Percentiles rank a stretch among this genome's conserved stretches.
These are phyloP conservation scores for Taphrina sp. DNA, from an alignment of 1,139 yeast species.

Conservation along the genomic window DNA sequence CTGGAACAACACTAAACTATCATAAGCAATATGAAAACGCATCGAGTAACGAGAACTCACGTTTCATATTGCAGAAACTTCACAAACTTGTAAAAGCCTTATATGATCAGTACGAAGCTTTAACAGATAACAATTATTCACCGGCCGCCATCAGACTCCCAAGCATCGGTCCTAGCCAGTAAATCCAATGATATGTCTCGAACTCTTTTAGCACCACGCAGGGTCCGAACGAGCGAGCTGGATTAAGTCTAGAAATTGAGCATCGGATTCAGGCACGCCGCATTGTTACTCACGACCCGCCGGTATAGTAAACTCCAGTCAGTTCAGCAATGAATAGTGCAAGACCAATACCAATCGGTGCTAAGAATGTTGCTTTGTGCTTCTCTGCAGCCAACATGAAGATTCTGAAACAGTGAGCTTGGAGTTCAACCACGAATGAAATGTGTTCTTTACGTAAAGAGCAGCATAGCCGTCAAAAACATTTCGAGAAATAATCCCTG, in stretches of 20 bases:
- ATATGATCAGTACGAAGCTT: too few species aligned
- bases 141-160: constrained; percentile 33
- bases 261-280: neutral
- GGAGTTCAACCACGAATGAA: too few species aligned
- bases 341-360: constrained; percentile 81
- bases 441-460: constrained; percentile 76
- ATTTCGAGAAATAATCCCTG: constrained; percentile 82
- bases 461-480: constrained; percentile 71
- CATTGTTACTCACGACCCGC: constrained; percentile 58
- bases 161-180: constrained; percentile 57
- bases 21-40: too few species aligned
- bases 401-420: too few species aligned
- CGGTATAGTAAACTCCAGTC: constrained; percentile 78
- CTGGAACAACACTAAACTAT: too few species aligned
- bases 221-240: constrained; percentile 88
- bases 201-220: constrained; percentile 66
- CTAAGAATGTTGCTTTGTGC: constrained; percentile 70
- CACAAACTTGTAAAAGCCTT: constrained; percentile 22
- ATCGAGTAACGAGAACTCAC: too few species aligned
- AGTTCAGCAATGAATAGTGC: constrained; percentile 80
- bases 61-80: constrained; percentile 25
- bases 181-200: constrained; percentile 87
- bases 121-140: too few species aligned
- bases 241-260: constrained; percentile 53
- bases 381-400: too few species aligned